A percentile compares a stretch with the other conserved stretches of the same genome.
Evolutionary conservation across 2,329 filamentous ascomycete genomes (phyloP).

Genomic region (Hymenoscyphus occultus): DNA sequence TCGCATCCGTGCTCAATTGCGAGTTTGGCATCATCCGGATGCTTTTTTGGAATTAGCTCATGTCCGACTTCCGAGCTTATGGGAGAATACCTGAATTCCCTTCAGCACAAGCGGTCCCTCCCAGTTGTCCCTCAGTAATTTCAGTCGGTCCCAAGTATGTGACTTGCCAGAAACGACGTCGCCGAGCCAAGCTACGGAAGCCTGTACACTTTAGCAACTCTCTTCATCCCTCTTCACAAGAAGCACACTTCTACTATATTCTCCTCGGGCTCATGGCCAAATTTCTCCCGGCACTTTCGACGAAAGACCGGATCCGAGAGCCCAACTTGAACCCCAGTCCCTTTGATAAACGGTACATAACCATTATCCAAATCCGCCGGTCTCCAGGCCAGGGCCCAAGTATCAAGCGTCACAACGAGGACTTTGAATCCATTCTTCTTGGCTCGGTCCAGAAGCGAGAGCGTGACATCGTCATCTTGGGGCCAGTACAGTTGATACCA

Average conservation of each 20-base stretch:
- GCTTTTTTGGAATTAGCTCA: slow-evolving; percentile 19
- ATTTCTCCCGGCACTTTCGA: slow-evolving; percentile 51
- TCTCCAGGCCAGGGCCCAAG: slow-evolving; percentile 66
- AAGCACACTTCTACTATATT: slow-evolving; percentile 48
- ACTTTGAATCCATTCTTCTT: slow-evolving; percentile 60
- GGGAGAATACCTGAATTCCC: slow-evolving; percentile 44
- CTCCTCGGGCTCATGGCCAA: slow-evolving; percentile 43
- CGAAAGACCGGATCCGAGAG: slow-evolving; percentile 67
- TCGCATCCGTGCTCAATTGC: slow-evolving; percentile 46
- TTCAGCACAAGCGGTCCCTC: slow-evolving; percentile 62
- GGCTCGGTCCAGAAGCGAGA: slow-evolving; percentile 60
- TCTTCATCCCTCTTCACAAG: background rate
- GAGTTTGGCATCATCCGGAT: slow-evolving; percentile 47
- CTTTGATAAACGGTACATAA: slow-evolving; percentile 58
- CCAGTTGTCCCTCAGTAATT: slow-evolving; percentile 58
- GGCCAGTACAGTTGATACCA: slow-evolving; percentile 82
- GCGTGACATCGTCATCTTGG: slow-evolving; percentile 60
- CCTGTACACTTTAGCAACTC: background rate
- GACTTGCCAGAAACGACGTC: slow-evolving; percentile 51
- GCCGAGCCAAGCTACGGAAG: slow-evolving; percentile 46
- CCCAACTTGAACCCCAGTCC: slow-evolving; percentile 58
- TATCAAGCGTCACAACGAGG: slow-evolving; percentile 71
- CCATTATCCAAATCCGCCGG: slow-evolving; percentile 64
- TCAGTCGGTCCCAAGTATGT: slow-evolving; percentile 60
- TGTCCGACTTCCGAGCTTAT: too few species aligned